Percentiles rank a stretch among this genome's conserved stretches.
Conservation (phyloP, 352 stramenopile genomes). For the Globisporangium parvum region DNA sequence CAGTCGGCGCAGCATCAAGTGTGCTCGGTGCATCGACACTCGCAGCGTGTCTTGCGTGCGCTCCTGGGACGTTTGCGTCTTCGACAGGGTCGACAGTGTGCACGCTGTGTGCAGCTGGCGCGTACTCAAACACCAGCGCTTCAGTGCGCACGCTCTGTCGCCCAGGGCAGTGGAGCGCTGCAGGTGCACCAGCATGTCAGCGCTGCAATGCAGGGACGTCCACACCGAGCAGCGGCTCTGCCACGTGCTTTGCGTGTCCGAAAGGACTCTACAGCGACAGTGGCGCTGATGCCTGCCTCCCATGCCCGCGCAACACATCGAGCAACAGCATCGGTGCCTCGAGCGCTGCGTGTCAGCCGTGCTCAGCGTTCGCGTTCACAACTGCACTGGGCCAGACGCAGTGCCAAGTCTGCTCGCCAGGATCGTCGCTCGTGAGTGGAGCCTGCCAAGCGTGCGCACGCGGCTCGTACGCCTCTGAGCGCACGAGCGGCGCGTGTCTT, state of each 20-base stretch:
- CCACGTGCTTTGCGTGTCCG: conserved; percentile 42
- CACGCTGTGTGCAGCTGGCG: conserved; percentile 19
- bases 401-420: conserved; percentile 23
- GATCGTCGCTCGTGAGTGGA: conserved; percentile 18
- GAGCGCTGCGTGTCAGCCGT: conserved; percentile 23
- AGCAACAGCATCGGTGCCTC: conserved; percentile 17
- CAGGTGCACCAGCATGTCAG: conserved; percentile 24
- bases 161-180: conserved; percentile 35
- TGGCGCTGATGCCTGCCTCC: conserved; percentile 20
- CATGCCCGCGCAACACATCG: conserved; percentile 51
- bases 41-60: conserved; percentile 24
- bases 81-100: conserved; percentile 16
- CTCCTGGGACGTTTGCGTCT: conserved; percentile 22
- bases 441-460: conserved; percentile 31
- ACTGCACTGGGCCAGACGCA: conserved; percentile 21
- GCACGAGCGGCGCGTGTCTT: conserved; percentile 30
- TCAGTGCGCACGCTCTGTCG: conserved; percentile 32
- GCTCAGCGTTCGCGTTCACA: conserved; percentile 32
- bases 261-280: conserved; percentile 54
- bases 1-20: conserved; percentile 40
- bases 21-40: conserved; percentile 23
- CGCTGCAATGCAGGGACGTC: conserved; percentile 44
- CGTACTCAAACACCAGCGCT: conserved; percentile 37
- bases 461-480: conserved; percentile 26
- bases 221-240: conserved; percentile 29